Evolutionary conservation across 106 monocot genomes (phyloP), one percentile per base, ranked within the genome.

Genomic region (Dactylorhiza incarnata): DNA sequence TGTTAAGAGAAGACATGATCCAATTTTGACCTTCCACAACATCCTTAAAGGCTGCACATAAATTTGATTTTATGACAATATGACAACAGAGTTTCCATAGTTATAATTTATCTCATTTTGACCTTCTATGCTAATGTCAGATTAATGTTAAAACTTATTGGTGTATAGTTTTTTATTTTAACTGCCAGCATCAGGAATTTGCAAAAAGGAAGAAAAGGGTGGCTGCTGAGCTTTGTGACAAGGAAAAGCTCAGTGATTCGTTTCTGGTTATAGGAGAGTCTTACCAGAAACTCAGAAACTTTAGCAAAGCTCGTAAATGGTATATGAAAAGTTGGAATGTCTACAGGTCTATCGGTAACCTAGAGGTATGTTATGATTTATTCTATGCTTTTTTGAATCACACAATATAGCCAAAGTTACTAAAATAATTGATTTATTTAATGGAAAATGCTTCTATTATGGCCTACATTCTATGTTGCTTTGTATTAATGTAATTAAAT

Each of bases 191-290:
- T 82, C 88, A 43, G 77, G 94, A 94, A 81, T 94, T 85, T 85
- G 85, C 97, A 52, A 99, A 99, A 89, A 85, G 84, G 75, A 94
- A 91, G 89, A 99, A 94, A 76, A 91, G 79, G 72, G 89, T 94
- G 55, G 91, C 91, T 68, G 78, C 9, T 71, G 88, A 89, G 56
- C 87, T 99, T 17, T 85, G 86, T 65, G 94, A 99, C 77, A 91
- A 89, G 76, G 97, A 94, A 79, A 99, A 94, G 76, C 74, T 91
- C 20, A 83, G 89, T 79, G 94, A 99, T 85, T 89, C 97, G 83
- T 88, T 83, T 82, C 80, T 89, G 71, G 77, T 74, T 24, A 87
- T 99, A 82, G 97, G 89, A 77, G 97, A 99, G 74, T 89, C 97
- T 20, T 91, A 99, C 73, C 87, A 91, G 52, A 94, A 99, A 77